Base-by-base conservation (phyloP, 2,329 filamentous ascomycete genomes). In the Curvularia hawaiiensis region DNA sequence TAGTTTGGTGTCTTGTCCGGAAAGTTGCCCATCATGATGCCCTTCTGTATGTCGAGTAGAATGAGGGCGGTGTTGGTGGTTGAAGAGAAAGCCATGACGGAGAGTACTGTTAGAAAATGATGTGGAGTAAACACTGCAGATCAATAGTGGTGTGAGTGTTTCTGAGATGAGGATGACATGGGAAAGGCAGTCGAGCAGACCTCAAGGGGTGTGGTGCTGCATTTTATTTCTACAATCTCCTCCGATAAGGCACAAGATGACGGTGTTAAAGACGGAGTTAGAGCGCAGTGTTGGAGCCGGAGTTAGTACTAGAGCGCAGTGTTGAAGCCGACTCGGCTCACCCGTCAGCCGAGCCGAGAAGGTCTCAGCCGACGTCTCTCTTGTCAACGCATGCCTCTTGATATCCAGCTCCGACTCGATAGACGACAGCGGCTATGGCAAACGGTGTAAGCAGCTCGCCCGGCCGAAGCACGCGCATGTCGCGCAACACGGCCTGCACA, bases 1-100 rank as follows among this genome's bases (percentile, higher is more conserved):
- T 30, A 45, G 18, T 3, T 24, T 8, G 24, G 41, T 45, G 41
- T 45, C 24, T 45, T 45, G 41, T 45, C 41, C n/a, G 41, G 41
- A 14, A 45, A 45, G 24, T 45, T 45, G 41, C 24, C 41, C 41
- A 45, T 45, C 41, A 45, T 45, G 41, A 45, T 45, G 16, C 41
- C 41, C 24, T 45, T 45, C 16, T 45, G 41, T 30, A 45, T 30
- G 16, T 45, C 41, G 14, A 45, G 41, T 24, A 45, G 3, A 16
- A 45, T 45, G 24, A 45, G 41, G 16, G 41, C 41, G 41, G 41
- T 45, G 8, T 30, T 45, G 16, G 6, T 45, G 24, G 41, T 45
- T 30, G 41, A 28, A 26, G 24, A 30, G 41, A 16, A n/a, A 45
- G 41, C 24, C 41, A 45, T 45, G 41, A 45, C 24, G 3, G 16